These are phyloP conservation scores for Zasmidium citrigriseum DNA, from an alignment of 2,329 filamentous ascomycete genomes.

Conservation along the genomic window DNA sequence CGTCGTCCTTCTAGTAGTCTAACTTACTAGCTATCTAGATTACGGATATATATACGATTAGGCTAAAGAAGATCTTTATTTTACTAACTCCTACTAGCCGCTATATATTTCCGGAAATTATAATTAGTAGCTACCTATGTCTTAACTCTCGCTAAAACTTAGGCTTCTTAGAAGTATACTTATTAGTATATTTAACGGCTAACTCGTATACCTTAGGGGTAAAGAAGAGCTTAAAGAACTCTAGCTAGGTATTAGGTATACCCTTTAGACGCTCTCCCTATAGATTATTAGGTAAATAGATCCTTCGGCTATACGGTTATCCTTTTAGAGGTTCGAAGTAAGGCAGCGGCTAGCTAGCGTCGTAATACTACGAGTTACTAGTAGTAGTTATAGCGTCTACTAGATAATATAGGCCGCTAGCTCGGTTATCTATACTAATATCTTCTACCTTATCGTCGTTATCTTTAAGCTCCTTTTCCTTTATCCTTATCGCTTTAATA, in stretches of 20 bases:
- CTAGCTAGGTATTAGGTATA: not conserved
- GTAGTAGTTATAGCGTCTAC: not conserved
- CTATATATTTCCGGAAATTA: not conserved
- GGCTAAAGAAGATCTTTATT: not conserved
- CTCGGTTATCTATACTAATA: not conserved
- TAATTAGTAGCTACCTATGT: not conserved
- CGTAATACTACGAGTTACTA: not conserved
- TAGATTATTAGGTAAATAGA: no score
- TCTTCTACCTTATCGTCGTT: not conserved
- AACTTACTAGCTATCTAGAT: not conserved
- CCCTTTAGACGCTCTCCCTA: no score
- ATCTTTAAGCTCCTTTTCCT: not conserved
- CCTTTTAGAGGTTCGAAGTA: not conserved
- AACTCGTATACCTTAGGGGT: not conserved
- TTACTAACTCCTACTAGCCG: not conserved
- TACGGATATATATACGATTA: not conserved
- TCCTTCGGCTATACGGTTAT: not conserved
- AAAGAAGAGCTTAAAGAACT: not conserved
- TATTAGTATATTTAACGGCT: not conserved
- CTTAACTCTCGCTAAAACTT: not conserved
- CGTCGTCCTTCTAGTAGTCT: not conserved
- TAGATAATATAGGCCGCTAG: not conserved
- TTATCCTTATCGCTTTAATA: no score
- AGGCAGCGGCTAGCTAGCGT: no score
- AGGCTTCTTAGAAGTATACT: not conserved